Evolutionary conservation across 768 basidiomycete species (phyloP).

Genomic region (Hypsizygus marmoreus): DNA sequence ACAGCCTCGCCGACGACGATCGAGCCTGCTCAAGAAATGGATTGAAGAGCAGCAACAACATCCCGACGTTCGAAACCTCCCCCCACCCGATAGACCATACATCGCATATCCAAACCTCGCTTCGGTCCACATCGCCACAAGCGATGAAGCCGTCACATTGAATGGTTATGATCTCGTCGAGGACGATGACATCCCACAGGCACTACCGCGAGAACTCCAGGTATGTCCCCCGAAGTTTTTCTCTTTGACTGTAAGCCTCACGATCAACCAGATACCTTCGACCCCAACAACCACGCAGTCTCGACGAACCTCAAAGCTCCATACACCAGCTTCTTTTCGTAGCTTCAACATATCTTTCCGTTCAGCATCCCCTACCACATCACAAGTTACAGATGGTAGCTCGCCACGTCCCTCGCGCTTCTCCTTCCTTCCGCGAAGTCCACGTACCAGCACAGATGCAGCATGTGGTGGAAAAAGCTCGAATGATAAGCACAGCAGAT

Average conservation of each 20-base stretch:
- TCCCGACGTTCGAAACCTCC: conserved; percentile 14
- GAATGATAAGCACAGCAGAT: conserved; percentile 44
- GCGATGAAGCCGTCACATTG: conserved; percentile 35
- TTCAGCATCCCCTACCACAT: conserved; percentile 40
- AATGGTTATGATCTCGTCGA: conserved; percentile 52
- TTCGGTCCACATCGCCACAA: conserved; percentile 17
- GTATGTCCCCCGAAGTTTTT: conserved; percentile 8
- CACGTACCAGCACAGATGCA: conserved; percentile 36
- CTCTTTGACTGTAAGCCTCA: conserved; percentile 2
- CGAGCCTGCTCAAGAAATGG: conserved; percentile 58
- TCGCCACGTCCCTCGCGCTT: conserved; percentile 42
- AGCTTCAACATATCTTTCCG: conserved; percentile 48
- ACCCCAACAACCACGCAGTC: conserved; percentile 36
- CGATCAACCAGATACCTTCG: conserved; percentile 27
- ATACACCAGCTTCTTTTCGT: conserved; percentile 39
- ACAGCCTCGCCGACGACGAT: conserved; percentile 40
- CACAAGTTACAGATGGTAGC: conserved; percentile 31
- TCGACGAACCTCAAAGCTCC: conserved; percentile 35
- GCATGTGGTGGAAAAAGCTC: conserved; percentile 22
- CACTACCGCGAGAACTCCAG: conserved; percentile 19
- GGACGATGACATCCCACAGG: conserved; percentile 49
- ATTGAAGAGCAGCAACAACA: conserved; percentile 48
- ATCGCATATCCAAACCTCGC: conserved; percentile 43
- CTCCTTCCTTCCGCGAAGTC: conserved; percentile 44
- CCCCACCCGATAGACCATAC: conserved; percentile 34